Percentiles rank a stretch among this genome's conserved stretches.
Evolutionary conservation across 495 filamentous ascomycete species (phyloP).

Genomic region (Chaetomidium leptoderma): DNA sequence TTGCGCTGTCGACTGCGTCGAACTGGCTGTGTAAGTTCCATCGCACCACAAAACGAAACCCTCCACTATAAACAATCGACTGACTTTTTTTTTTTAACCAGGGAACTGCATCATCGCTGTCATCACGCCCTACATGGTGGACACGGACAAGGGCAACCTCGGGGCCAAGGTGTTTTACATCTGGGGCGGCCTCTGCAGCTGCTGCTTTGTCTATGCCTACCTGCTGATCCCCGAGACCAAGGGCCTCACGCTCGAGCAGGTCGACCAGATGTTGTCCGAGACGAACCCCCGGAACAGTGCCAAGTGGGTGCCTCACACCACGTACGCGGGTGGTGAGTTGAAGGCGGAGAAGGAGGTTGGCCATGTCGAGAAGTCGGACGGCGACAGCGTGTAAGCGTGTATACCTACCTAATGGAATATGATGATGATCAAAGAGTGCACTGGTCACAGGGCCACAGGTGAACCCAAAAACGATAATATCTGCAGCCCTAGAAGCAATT

Average conservation of each 20-base stretch:
- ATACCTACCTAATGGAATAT: too few species aligned
- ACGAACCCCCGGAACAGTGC: constrained; percentile 61
- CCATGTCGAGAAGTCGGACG: constrained; percentile 20
- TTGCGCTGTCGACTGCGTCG: constrained; percentile 72
- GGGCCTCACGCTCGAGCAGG: constrained; percentile 83
- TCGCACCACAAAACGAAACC: background rate
- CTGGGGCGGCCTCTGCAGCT: constrained; percentile 64
- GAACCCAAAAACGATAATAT: too few species aligned
- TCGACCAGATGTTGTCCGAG: constrained; percentile 84
- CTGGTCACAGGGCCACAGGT: too few species aligned
- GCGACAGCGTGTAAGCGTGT: background rate
- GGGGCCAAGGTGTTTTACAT: constrained; percentile 72
- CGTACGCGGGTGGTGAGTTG: constrained; percentile 49
- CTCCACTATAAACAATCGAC: too few species aligned
- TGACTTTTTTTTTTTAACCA: constrained; percentile 1
- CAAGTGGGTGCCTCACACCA: constrained; percentile 66
- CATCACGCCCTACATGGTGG: constrained; percentile 77
- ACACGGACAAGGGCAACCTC: constrained; percentile 63
- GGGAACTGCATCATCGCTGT: constrained; percentile 67
- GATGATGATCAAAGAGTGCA: too few species aligned
- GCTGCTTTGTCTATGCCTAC: constrained; percentile 66
- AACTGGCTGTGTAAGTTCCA: constrained; percentile 54
- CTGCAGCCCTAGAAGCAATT: too few species aligned
- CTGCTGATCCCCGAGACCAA: constrained; percentile 81
- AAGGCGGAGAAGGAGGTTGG: constrained; percentile 25